Evolutionary conservation across 495 filamentous ascomycete genomes (phyloP), one percentile per base, ranked within the genome.

Genomic region (Penicillium desertorum): DNA sequence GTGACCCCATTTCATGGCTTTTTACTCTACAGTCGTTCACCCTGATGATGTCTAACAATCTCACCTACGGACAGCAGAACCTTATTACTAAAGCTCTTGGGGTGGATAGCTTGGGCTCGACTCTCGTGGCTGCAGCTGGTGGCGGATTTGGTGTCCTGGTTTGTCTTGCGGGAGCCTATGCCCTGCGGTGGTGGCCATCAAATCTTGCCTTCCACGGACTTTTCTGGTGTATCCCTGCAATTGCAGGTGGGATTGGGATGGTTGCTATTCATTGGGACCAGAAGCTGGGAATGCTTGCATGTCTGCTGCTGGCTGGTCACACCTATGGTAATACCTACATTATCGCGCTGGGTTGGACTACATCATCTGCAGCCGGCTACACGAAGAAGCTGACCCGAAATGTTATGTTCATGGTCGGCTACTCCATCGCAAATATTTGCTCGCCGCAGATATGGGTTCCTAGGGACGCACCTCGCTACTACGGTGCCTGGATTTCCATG

Each of bases 211-310:
- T 46, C 10, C 45, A 46, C 11, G 25, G 45, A 5, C 23, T 55
- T 0, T 10, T 62, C n/a, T 67, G 64, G 64, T 75, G 71, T 54
- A 54, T 74, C 10, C 67, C 65, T 17, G 67, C 62, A 11, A 64
- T 71, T 16, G 59, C 51, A 4, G 66, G 68, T 27, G 71, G 60
- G 0, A 59, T 60, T 9, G 64, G 64, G 22, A 73, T 59, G 46
- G 67, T 68, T 9, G 64, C 36, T 17, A 62, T 76, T 17, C 50
- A 62, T n/a, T 67, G 73, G 64, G 44, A 58, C 5, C 48, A 51
- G 23, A 64, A 60, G 23, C 32, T 67, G 3, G 61, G 45, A 5
- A 47, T 69, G 22, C 50, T 69, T 8, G 66, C 66, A 9, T 66
- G 64, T 45, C 42, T 69, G 39, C 22, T 62, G 22, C 29, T 69